These are phyloP conservation scores for Lentinula sp. DNA, from an alignment of 768 basidiomycete genomes.

Conservation along the genomic window DNA sequence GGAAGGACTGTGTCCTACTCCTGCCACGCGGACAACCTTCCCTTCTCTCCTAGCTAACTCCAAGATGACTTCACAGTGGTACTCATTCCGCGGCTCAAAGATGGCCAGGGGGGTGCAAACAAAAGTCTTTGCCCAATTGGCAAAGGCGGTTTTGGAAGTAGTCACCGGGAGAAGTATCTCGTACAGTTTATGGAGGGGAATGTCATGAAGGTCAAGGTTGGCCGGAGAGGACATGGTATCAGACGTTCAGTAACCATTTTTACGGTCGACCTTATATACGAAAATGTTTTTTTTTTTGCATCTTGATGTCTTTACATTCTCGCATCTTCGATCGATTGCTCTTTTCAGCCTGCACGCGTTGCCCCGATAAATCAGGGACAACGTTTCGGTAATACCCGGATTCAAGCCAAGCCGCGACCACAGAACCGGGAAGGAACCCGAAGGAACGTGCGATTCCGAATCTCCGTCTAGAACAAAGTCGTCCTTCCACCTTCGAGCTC, in stretches of 20 bases:
- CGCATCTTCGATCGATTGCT: not conserved
- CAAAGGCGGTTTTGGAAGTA: conserved; percentile 43
- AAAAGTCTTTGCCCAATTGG: conserved; percentile 87
- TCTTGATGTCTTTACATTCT: not conserved
- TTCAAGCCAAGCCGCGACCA: not conserved
- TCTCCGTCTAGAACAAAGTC: not conserved
- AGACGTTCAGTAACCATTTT: conserved; percentile 19
- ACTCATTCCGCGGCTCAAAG: conserved; percentile 68
- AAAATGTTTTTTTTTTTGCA: conserved; percentile 9
- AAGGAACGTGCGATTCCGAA: conserved; percentile 1
- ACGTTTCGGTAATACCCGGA: not conserved
- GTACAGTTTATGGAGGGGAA: conserved; percentile 44
- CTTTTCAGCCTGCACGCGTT: not conserved
- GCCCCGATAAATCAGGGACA: not conserved
- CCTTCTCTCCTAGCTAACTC: conserved; percentile 74
- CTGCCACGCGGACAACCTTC: conserved; percentile 72
- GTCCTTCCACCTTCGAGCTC: not conserved
- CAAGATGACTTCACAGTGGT: conserved; percentile 68
- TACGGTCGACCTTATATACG: conserved; percentile 24
- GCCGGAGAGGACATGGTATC: conserved; percentile 28
- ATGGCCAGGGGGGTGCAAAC: conserved; percentile 59
- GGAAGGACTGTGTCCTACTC: conserved; percentile 89
- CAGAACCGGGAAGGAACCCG: not conserved
- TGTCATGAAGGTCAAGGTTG: conserved; percentile 25
- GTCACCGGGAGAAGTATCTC: conserved; percentile 50